Evolutionary conservation across 1,284 basidiomycete species (phyloP).

Genomic region (Volvariella surrecta): DNA sequence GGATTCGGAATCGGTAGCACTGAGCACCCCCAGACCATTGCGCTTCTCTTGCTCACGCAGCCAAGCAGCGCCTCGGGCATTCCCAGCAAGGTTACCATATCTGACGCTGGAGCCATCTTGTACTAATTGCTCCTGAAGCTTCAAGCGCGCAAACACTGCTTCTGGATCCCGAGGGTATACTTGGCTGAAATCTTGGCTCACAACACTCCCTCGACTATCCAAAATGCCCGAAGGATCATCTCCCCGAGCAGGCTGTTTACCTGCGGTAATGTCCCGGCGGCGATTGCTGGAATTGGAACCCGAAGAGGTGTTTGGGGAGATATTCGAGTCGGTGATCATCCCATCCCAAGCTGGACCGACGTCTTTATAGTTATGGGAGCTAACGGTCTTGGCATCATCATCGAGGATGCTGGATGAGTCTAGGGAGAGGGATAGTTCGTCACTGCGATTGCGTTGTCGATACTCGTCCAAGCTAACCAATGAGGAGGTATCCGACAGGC

Average conservation of each 20-base stretch:
- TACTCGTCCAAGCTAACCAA: slow-evolving; percentile 71
- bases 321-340: no score
- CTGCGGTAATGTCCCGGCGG: no score
- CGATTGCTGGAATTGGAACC: no score
- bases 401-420: slow-evolving; percentile 39
- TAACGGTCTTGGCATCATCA: slow-evolving; percentile 66
- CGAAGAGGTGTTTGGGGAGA: no score
- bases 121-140: slow-evolving; percentile 33
- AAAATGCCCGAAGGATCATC: neutral
- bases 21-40: slow-evolving; percentile 26
- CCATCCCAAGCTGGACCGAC: no score
- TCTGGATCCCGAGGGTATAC: neutral
- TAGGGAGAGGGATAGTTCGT: slow-evolving; percentile 48
- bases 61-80: slow-evolving; percentile 72
- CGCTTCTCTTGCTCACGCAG: slow-evolving; percentile 72
- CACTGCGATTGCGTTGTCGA: slow-evolving; percentile 46
- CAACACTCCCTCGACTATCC: neutral
- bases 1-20: slow-evolving; percentile 6
- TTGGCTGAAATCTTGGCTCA: neutral
- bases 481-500: slow-evolving; percentile 79
- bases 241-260: neutral
- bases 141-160: slow-evolving; percentile 50
- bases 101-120: slow-evolving; percentile 35
- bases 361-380: slow-evolving; percentile 49
- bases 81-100: slow-evolving; percentile 35